Evolutionary conservation across 2,329 filamentous ascomycete species (phyloP), one percentile per base, ranked within the genome.

Genomic region (Aspergillus sojae): DNA sequence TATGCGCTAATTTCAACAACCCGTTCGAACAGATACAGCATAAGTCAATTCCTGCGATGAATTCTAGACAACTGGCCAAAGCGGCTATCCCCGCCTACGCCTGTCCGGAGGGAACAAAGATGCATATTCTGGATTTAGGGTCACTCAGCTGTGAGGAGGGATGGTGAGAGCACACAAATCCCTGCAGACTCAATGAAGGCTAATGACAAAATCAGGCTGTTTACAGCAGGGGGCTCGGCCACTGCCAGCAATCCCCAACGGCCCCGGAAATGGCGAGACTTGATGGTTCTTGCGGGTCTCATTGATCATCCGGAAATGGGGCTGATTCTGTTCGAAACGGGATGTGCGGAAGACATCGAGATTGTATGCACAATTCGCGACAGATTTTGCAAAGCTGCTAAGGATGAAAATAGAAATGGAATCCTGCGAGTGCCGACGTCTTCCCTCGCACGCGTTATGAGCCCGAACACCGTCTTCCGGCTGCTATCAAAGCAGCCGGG

Each of bases 111-210:
- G 81, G 81, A 7, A 84, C 81, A 5, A 82, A 81, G 68, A 81
- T 83, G 72, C 79, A 81, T 68, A 70, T 84, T 16, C 68, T 83
- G 21, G 75, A 82, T 68, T 70, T 82, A 9, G 81, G 81, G 14
- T 79, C 75, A 64, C 71, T 84, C 4, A 78, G 83, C 68, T 76
- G 72, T 45, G 82, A 84, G 64, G 82, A 84, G 63, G 81, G 77
- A 45, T 84, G 46, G 46, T 52, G 2, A 48, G 45, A 19, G 2
- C 34, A 36, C 14, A 7, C 34, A 36, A 16, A 6, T 6, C 2
- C 6, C 12, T 26, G 5, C 1, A 10, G 12, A 19, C 11, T 16
- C 1, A 5, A 48, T 5, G 12, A 1, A 28, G 12, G 21, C 6
- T 48, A 26, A 26, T 7, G 6, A 2, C 3, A 48, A 4, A 46